Evolutionary conservation across 2,329 filamentous ascomycete genomes (phyloP), one percentile per base, ranked within the genome.

Genomic region (Fusarium buxicola): DNA sequence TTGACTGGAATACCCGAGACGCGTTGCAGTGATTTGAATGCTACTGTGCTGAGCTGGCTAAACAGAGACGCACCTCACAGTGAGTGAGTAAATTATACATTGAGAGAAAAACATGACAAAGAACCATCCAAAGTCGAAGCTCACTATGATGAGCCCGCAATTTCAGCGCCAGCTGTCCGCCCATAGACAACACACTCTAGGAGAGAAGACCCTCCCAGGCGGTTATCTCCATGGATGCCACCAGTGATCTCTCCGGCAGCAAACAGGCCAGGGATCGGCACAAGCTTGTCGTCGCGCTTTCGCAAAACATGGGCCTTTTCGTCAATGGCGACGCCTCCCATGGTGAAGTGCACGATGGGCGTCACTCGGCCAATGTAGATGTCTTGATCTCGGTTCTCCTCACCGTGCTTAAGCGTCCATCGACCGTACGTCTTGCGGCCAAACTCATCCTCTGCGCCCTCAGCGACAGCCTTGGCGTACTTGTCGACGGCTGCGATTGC

Each of bases 101-200:
- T 30, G 15, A 27, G 27, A 27, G 24, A 34, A n/a, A 47, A 6
- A 8, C 15, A 44, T 18, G 40, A 8, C 21, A 28, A 30, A 12
- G 24, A 40, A 38, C 9, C 12, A 30, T 8, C 27, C 8, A 7
- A 16, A 11, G 3, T 3, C n/a, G 16, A n/a, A 28, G 12, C 36
- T 41, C 18, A 46, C 5, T 55, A 51, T 10, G 39, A 40, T 25
- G 47, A 54, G 12, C 41, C 28, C n/a, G 48, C 69, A 30, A 69
- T 55, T 7, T 65, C 60, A 27, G 59, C 59, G 30, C 85, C 87
- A 1, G 86, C 86, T 32, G 84, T 82, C 34, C 85, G 77, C 5
- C 87, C 87, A 76, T 86, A 89, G 0, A 89, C 84, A 3, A 84
- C 86, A 75, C 87, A 89, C 64, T 89, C 86, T 7, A 89, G 70